Evolutionary conservation across 768 basidiomycete genomes (phyloP), one percentile per base, ranked within the genome.

Genomic region (Suillus variegatus): DNA sequence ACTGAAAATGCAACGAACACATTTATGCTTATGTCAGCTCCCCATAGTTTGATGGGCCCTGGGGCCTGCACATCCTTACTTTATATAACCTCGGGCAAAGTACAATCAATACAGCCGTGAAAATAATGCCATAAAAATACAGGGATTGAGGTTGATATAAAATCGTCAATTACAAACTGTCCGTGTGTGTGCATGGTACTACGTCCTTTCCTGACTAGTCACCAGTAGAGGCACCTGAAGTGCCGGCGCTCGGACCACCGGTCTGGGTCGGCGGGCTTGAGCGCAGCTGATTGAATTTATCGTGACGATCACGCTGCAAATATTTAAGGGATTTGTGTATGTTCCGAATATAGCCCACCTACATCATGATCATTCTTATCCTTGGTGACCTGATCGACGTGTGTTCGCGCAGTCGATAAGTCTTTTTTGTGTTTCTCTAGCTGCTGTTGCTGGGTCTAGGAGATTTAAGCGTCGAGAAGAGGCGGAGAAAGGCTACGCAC

Each of bases 361-460:
- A 75, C 75, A 38, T 73, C 71, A 32, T 66, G 75, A 47, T 40
- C 38, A 38, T 75, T 61, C 43, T 73, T 75, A 18, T 64, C 54
- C 60, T 61, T 68, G 12, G 67, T 56, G 40, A 73, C 62, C 47
- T 70, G 62, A 16, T 78, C 73, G 20, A 69, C 66, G 13, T 70
- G 67, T 43, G 28, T 40, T 16, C 58, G 55, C 62, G 73, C 64
- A 72, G 67, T 20, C 25, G 32, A 22, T 1, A 74, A 52, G 3
- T 70, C 68, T 0, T 66, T 65, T 28, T 64, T 73, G 6, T 72
- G 36, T 56, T 64, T 72, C 32, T 62, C 62, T 25, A 70, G 68
- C 20, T 70, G 71, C 18, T 74, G 70, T 46, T 70, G 69, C 56
- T 74, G 74, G 40, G 72, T 64, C 78, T 79, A 10, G 14, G 20